Evolutionary conservation across 768 basidiomycete genomes (phyloP).

Genomic region (Calvatia gigantea): DNA sequence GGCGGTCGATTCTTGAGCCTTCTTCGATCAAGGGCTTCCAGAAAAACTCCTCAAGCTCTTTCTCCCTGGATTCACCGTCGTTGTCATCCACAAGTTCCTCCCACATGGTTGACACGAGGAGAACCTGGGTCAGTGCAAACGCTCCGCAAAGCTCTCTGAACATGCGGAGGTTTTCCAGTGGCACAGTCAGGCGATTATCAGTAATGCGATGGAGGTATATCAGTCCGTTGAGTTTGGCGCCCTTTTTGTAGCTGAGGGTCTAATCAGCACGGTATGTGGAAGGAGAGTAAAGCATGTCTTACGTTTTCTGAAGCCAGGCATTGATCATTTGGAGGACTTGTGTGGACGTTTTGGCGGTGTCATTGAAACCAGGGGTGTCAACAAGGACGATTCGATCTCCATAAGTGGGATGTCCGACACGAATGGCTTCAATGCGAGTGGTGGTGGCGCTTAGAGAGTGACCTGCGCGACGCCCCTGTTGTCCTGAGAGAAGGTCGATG

Average conservation of each 20-base stretch:
- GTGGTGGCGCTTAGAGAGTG: neutral
- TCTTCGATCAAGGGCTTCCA: slow-evolving; percentile 17
- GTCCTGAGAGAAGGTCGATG: slow-evolving; percentile 7
- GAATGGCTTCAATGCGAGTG: neutral
- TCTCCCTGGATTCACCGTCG: slow-evolving; percentile 11
- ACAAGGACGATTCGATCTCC: slow-evolving; percentile 8
- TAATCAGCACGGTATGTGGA: neutral
- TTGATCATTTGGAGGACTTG: slow-evolving; percentile 2
- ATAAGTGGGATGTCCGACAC: neutral
- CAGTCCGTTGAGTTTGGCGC: slow-evolving; percentile 11
- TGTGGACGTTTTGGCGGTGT: neutral
- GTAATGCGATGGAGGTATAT: slow-evolving; percentile 16
- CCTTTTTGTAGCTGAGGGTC: neutral
- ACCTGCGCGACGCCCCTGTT: neutral
- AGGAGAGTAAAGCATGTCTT: neutral
- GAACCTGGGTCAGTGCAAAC: slow-evolving; percentile 7
- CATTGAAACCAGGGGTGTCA: slow-evolving; percentile 11
- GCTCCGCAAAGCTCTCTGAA: slow-evolving; percentile 13
- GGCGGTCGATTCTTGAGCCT: slow-evolving; percentile 11
- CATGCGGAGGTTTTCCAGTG: slow-evolving; percentile 11
- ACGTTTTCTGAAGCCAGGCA: slow-evolving; percentile 7
- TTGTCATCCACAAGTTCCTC: neutral
- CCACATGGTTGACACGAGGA: slow-evolving; percentile 15
- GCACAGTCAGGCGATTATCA: slow-evolving; percentile 6
- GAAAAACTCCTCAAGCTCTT: slow-evolving; percentile 15